phyloP scores from a whole-genome alignment of 306 rosid species.

The Pyrus bretschneideri region DNA sequence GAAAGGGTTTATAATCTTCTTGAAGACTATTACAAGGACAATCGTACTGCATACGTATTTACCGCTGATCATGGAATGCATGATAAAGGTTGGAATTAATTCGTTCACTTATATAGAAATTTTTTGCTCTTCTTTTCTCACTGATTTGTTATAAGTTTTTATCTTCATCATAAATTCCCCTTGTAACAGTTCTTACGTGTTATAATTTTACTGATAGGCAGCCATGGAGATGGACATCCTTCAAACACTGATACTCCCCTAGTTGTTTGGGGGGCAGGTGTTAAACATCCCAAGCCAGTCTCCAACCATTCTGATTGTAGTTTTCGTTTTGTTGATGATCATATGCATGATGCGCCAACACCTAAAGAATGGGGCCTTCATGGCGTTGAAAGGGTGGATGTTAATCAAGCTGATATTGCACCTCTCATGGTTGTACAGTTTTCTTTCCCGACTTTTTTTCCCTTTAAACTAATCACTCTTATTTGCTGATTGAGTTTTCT shows the following conservation, averaged over 20 bases:
- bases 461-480: slow-evolving; percentile 19
- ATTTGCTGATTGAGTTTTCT: slow-evolving; percentile 27
- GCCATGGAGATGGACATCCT: slow-evolving; percentile 97
- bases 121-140: slow-evolving; percentile 3
- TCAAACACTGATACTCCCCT: slow-evolving; percentile 90
- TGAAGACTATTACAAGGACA: slow-evolving; percentile 69
- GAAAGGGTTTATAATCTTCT: slow-evolving; percentile 69
- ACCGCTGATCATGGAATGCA: slow-evolving; percentile 97
- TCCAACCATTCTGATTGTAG: slow-evolving; percentile 63
- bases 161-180: background rate
- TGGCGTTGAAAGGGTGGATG: slow-evolving; percentile 83
- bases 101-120: slow-evolving; percentile 1
- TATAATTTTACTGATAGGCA: slow-evolving; percentile 44
- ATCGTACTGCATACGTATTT: slow-evolving; percentile 64
- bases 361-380: slow-evolving; percentile 80
- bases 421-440: slow-evolving; percentile 68
- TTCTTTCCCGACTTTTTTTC: slow-evolving; percentile 3
- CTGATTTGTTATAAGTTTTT: background rate
- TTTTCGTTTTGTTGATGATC: slow-evolving; percentile 73
- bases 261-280: slow-evolving; percentile 95
- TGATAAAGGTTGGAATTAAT: slow-evolving; percentile 61
- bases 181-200: background rate
- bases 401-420: slow-evolving; percentile 89
- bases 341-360: slow-evolving; percentile 71
- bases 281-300: slow-evolving; percentile 60